Conservation (phyloP, 257 asterid species). For the Cruciata laevipes region DNA sequence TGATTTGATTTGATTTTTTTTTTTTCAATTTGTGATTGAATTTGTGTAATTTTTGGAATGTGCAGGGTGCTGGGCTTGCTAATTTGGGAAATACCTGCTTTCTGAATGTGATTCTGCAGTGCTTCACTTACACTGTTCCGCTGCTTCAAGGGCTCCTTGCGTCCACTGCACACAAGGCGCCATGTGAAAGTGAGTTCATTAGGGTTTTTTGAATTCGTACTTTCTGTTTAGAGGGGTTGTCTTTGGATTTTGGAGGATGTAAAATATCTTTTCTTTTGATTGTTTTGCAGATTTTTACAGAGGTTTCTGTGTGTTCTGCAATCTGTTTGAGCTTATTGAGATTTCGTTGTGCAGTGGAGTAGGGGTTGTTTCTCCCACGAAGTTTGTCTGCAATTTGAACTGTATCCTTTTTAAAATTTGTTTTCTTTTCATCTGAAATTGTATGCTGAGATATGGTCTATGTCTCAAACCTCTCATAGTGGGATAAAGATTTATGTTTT, state of each 20-base stretch:
- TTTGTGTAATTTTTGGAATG: conserved; percentile 1
- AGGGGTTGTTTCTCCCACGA: conserved; percentile 38
- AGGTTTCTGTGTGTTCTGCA: conserved; percentile 46
- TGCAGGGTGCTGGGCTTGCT: conserved; percentile 79
- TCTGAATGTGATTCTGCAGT: conserved; percentile 75
- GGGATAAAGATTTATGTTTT: not conserved
- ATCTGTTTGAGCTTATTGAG: conserved; percentile 42
- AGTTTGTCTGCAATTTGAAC: conserved; percentile 53
- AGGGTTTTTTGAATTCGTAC: not conserved
- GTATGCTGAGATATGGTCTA: not conserved
- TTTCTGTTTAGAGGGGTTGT: not conserved
- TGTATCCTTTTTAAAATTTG: conserved; percentile 52
- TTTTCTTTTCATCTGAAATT: not conserved
- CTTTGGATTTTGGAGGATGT: not conserved
- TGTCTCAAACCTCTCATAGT: not conserved
- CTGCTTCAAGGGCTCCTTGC: conserved; percentile 49
- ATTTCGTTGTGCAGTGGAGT: conserved; percentile 29
- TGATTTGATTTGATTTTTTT: not conserved
- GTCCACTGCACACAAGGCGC: conserved; percentile 16
- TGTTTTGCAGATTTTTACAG: conserved; percentile 37
- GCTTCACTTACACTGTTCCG: conserved; percentile 76
- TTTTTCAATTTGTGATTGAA: too few relatives aligned
- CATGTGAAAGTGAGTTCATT: conserved; percentile 38
- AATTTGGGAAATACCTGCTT: conserved; percentile 94
- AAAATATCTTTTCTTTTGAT: conserved; percentile 3